Evolutionary conservation across 148 eudicot genomes (phyloP).

Genomic region (Vaccinium corymbosum): DNA sequence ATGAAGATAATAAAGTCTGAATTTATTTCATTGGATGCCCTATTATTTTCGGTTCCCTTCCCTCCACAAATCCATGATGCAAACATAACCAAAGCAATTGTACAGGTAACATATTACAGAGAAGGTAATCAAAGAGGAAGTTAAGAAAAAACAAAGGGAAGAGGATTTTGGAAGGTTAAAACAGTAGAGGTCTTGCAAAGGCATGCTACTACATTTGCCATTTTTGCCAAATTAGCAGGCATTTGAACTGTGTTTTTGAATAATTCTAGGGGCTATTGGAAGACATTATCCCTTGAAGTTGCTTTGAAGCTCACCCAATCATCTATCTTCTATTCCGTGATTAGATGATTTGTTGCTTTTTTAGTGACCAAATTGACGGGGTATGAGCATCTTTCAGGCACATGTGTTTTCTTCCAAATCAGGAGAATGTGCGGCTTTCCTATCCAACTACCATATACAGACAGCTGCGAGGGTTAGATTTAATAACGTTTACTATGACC

Average conservation of each 20-base stretch:
- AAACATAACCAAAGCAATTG: background rate
- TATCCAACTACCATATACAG: slow-evolving; percentile 57
- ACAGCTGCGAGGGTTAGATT: slow-evolving; percentile 54
- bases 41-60: background rate
- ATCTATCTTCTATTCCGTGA: background rate
- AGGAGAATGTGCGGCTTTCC: slow-evolving; percentile 84
- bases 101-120: background rate
- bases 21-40: background rate
- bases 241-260: background rate
- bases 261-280: background rate
- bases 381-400: slow-evolving; percentile 48
- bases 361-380: background rate
- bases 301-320: background rate
- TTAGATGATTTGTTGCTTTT: background rate
- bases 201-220: background rate
- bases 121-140: background rate
- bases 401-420: slow-evolving; percentile 62
- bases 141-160: background rate
- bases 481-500: slow-evolving; percentile 53
- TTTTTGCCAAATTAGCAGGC: background rate
- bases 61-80: background rate
- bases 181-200: background rate
- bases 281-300: background rate
- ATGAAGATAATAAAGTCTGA: background rate
- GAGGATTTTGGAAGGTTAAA: background rate